Conservation (phyloP, 2,329 filamentous ascomycete genomes). For the Talaromyces amestolkiae region DNA sequence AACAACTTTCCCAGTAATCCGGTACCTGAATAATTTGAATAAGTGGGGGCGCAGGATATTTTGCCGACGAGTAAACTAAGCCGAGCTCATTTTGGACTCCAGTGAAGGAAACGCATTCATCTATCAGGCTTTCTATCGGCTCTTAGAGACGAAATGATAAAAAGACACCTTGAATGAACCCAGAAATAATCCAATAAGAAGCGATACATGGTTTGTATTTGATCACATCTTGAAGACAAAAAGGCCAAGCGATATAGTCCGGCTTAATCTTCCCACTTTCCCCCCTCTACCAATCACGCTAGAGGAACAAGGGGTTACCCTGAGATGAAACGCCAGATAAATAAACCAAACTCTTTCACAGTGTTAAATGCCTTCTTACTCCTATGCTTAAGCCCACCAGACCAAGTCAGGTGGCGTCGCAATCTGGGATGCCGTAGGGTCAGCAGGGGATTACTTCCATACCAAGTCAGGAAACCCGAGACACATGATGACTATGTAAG, state of each 20-base stretch:
- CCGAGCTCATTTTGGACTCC: not conserved
- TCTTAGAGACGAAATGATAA: not conserved
- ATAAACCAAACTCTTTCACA: not conserved
- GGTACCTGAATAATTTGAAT: not conserved
- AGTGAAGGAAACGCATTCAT: not conserved
- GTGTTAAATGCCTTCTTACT: not conserved
- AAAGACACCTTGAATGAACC: no score
- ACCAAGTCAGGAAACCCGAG: not conserved
- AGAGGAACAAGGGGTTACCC: not conserved
- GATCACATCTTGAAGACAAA: not conserved
- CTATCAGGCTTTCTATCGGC: not conserved
- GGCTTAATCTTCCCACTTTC: not conserved
- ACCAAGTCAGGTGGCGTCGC: conserved; percentile 2
- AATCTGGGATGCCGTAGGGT: not conserved
- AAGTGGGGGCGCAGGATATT: not conserved
- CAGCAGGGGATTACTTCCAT: not conserved
- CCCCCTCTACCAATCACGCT: not conserved
- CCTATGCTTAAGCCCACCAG: not conserved
- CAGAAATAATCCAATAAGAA: not conserved
- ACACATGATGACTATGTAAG: not conserved
- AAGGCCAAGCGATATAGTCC: not conserved
- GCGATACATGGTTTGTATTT: not conserved
- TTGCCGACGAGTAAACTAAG: not conserved
- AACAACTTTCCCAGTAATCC: not conserved
- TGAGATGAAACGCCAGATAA: conserved; percentile 7